Evolutionary conservation across 139 green algal species (phyloP).

Genomic region (Micractinium sp.): DNA sequence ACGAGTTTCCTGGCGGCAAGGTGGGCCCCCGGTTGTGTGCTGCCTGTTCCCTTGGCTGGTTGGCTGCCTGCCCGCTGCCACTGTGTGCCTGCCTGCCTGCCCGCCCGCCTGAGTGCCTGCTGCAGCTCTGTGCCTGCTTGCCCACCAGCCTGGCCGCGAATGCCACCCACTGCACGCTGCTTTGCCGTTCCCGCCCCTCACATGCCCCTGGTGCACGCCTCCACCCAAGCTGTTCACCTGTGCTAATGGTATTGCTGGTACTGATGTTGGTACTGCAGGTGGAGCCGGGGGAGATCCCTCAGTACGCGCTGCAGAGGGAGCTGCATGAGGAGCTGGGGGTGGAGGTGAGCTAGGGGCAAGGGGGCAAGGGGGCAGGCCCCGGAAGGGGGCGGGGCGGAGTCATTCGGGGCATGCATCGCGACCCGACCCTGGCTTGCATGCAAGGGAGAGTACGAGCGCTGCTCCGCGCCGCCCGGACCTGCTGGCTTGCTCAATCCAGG

Average conservation of each 20-base stretch:
- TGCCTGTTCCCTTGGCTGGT: not conserved
- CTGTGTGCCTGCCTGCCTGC: not conserved
- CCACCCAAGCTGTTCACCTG: too few species aligned
- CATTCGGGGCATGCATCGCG: too few species aligned
- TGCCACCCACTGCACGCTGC: not conserved
- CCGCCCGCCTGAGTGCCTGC: too few species aligned
- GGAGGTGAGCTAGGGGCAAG: not conserved
- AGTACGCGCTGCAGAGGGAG: constrained; percentile 29
- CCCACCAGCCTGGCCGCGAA: not conserved
- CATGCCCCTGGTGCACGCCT: too few species aligned
- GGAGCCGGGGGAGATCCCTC: constrained; percentile 18
- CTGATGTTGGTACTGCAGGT: not conserved
- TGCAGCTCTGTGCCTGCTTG: not conserved
- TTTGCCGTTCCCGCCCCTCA: not conserved
- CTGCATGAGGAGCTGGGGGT: constrained; percentile 21
- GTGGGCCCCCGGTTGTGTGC: not conserved
- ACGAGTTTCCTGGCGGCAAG: constrained; percentile 30
- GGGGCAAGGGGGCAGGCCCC: not conserved
- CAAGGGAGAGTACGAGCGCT: too few species aligned
- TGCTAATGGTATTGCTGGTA: too few species aligned
- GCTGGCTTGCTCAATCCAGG: too few species aligned
- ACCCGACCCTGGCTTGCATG: too few species aligned
- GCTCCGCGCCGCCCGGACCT: too few species aligned
- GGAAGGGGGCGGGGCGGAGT: not conserved
- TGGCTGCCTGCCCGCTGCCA: not conserved